Percentiles rank a stretch among this genome's conserved stretches.
These are phyloP conservation scores for Cytospora piceicola DNA, from an alignment of 2,329 filamentous ascomycete species.

Conservation along the genomic window DNA sequence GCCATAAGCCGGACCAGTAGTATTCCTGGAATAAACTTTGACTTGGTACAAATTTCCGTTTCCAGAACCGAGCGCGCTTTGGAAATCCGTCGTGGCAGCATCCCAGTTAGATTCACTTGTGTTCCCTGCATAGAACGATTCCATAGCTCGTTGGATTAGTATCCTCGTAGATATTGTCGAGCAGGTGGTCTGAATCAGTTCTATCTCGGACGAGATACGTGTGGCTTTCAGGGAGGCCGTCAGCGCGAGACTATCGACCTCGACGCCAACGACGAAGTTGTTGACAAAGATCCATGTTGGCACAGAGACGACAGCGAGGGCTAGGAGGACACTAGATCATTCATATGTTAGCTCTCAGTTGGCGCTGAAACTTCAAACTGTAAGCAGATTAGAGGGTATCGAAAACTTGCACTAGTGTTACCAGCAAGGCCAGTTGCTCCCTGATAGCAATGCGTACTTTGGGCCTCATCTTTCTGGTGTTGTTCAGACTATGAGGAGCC, in stretches of 20 bases:
- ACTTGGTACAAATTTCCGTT: constrained; percentile 66
- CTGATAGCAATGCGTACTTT: constrained; percentile 85
- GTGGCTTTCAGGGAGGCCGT: constrained; percentile 87
- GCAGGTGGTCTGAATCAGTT: constrained; percentile 77
- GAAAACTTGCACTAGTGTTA: constrained; percentile 62
- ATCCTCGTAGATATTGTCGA: constrained; percentile 71
- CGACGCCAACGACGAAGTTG: constrained; percentile 55
- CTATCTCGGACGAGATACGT: constrained; percentile 76
- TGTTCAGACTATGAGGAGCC: constrained; percentile 38
- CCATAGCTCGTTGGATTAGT: constrained; percentile 59
- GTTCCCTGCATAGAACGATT: constrained; percentile 60
- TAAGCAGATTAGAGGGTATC: neutral
- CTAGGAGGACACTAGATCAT: constrained; percentile 63
- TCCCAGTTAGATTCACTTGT: constrained; percentile 62
- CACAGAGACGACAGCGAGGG: constrained; percentile 77
- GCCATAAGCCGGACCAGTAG: constrained; percentile 57
- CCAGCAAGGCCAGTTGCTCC: constrained; percentile 81
- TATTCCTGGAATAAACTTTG: constrained; percentile 72
- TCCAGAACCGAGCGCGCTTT: constrained; percentile 68
- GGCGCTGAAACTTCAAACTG: neutral
- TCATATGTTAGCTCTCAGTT: neutral
- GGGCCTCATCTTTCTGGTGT: constrained; percentile 27
- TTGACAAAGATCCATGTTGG: constrained; percentile 70
- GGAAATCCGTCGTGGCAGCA: constrained; percentile 65
- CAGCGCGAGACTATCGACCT: constrained; percentile 68